A percentile compares a stretch with the other conserved stretches of the same genome.
Evolutionary conservation across 495 filamentous ascomycete species (phyloP).

Genomic region (Staphylotrichum tortipilum): DNA sequence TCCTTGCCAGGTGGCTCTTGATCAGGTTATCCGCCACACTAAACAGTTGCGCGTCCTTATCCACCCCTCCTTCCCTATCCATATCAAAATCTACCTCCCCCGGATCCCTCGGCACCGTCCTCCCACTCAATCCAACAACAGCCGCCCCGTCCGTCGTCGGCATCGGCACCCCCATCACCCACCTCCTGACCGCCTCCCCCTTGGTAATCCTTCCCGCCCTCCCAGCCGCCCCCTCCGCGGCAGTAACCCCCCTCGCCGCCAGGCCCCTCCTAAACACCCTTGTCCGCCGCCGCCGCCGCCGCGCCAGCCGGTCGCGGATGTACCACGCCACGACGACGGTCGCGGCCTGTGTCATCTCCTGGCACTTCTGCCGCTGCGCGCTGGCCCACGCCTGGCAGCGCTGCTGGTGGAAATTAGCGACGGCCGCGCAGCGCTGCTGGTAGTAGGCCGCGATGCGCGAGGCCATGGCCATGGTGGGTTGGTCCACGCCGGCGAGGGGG

Average conservation of each 20-base stretch:
- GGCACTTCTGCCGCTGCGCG: slow-evolving; percentile 26
- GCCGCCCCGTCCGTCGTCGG: not conserved
- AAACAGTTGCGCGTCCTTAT: slow-evolving; percentile 25
- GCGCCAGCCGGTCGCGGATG: slow-evolving; percentile 26
- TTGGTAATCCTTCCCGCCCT: slow-evolving; percentile 15
- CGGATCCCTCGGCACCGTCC: not conserved
- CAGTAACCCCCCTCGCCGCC: not conserved
- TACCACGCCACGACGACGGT: slow-evolving; percentile 34
- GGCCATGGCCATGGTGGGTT: slow-evolving; percentile 27
- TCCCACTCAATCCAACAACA: not conserved
- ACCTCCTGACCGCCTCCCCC: slow-evolving; percentile 27
- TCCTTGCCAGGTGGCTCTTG: slow-evolving; percentile 26
- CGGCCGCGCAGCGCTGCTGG: slow-evolving; percentile 29
- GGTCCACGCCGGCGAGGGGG: slow-evolving; percentile 16
- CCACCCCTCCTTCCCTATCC: slow-evolving; percentile 18
- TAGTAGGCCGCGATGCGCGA: slow-evolving; percentile 33
- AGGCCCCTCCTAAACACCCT: slow-evolving; percentile 20
- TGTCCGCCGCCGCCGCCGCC: slow-evolving; percentile 16
- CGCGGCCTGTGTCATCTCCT: slow-evolving; percentile 30
- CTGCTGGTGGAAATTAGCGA: slow-evolving; percentile 29
- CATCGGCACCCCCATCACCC: slow-evolving; percentile 25
- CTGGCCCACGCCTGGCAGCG: slow-evolving; percentile 30
- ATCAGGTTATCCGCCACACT: slow-evolving; percentile 27
- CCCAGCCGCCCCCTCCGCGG: not conserved
- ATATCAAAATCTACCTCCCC: slow-evolving; percentile 25